Evolutionary conservation across 352 stramenopile genomes (phyloP), one percentile per base, ranked within the genome.

Genomic region (Globisporangium rhizosaccharum): DNA sequence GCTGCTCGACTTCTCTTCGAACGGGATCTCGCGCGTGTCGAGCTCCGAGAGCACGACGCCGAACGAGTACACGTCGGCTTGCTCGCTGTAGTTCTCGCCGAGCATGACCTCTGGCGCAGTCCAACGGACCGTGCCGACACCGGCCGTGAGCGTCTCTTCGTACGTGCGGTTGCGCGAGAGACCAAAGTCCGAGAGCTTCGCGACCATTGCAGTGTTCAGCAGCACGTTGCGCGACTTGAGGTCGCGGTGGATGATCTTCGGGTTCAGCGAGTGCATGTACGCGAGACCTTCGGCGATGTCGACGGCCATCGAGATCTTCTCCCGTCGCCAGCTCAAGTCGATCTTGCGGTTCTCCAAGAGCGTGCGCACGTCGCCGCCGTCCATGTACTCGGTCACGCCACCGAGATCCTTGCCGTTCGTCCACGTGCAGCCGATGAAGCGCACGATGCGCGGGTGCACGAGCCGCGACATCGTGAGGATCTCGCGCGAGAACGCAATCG

Each of bases 21-120:
- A 95, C 53, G 85, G 85, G 55, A 95, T 93, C 71, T 92, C 83
- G 48, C 77, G 85, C 60, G 85, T 92, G 67, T 95, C 85, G 33
- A 95, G 65, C 62, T 95, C 85, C 46, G 76, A 90, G 26, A 95
- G 74, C 61, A 95, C 85, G 53, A 95, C 82, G 62, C 86, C 86
- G 54, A 89, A 96, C 68, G 86, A 94, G 78, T 92, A 96, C 51
- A 96, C 81, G 56, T 96, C 86, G 30, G 83, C 82, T 66, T 91
- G 76, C 57, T 94, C 86, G 33, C 75, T 87, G 71, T 94, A 94
- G 67, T 93, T 91, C 51, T 93, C 84, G 18, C 85, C 86, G 12
- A 93, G 76, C 81, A 96, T 93, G 23, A 96, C 84, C 56, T 96
- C 86, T 15, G 86, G 86, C 20, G 86, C 86, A 14, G 81, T 94